Evolutionary conservation across 2,329 filamentous ascomycete genomes (phyloP).

Genomic region (Exophiala spinifera): DNA sequence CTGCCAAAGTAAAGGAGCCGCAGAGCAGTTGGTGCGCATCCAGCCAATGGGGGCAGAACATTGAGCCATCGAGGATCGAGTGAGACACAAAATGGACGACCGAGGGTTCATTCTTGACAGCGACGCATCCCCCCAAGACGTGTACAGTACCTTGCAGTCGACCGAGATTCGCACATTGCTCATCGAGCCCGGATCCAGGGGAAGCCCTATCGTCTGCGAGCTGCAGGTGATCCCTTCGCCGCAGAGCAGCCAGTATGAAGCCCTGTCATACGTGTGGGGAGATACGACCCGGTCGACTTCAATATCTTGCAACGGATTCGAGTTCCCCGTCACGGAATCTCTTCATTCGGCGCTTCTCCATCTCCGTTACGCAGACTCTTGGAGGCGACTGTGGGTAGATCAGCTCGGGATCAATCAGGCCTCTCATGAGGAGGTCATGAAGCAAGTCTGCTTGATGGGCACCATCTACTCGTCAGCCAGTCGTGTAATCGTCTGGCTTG

Average conservation of each 20-base stretch:
- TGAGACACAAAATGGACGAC: constrained; percentile 8
- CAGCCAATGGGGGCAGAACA: too few species aligned
- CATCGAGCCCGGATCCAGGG: constrained; percentile 13
- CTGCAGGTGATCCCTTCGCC: constrained; percentile 13
- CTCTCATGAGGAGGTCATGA: constrained; percentile 9
- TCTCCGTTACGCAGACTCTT: constrained; percentile 13
- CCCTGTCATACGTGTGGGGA: constrained; percentile 24
- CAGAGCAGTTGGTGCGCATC: too few species aligned
- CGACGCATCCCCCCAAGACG: constrained; percentile 11
- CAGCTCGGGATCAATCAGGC: constrained; percentile 22
- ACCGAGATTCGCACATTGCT: constrained; percentile 17
- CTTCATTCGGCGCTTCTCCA: constrained; percentile 13
- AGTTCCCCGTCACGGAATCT: constrained; percentile 18
- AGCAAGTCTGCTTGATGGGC: constrained; percentile 18
- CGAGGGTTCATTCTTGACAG: constrained; percentile 16
- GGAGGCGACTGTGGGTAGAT: constrained; percentile 21
- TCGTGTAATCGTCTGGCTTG: constrained; percentile 29
- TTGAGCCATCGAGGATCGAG: neutral
- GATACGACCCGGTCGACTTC: constrained; percentile 5
- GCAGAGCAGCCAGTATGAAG: constrained; percentile 17
- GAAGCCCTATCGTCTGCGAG: constrained; percentile 15
- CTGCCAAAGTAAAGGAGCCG: too few species aligned
- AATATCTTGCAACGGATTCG: constrained; percentile 19
- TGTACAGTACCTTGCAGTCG: constrained; percentile 13
- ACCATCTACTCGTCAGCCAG: constrained; percentile 16